Base-by-base conservation (phyloP, 257 asterid genomes). In the Gentiana dahurica region DNA sequence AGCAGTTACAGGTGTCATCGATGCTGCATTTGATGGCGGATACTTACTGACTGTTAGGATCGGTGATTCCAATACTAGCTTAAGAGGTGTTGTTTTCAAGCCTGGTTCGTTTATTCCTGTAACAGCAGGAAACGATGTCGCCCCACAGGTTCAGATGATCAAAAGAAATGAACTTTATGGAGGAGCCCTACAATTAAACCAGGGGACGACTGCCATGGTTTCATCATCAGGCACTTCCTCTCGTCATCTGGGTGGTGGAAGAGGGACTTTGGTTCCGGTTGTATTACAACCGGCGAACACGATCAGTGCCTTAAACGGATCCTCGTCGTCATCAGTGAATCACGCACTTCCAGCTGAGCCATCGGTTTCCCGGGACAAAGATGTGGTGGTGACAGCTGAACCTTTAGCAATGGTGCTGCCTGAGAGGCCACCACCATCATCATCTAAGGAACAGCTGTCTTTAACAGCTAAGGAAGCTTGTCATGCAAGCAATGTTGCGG, bases 1-100 rank as follows among this genome's bases (percentile, higher is more conserved):
- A 75, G 53, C 85, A 32, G 95, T 91, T 45, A 80, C 77, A n/a
- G 98, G 95, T 59, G 82, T 91, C 12, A 73, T 91, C 43, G 95
- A 91, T 73, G 84, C 97, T 54, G 65, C 95, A 10, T 85, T 91
- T 66, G 94, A 85, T 66, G 93, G 89, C 7, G 98, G 98, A 39
- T 91, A 78, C 71, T 65, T 91, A 67, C 83, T 91, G 2, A 63
- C 73, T 64, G 90, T 91, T 54, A 78, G 79, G 66, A 80, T 91
- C 34, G 97, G 95, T 24, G 75, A 80, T 73, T 79, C 92, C 34
- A 68, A 67, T 34, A 73, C 77, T 34, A 83, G 39, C 65, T 65
- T 87, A 63, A 78, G 93, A 68, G 97, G 98, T 3, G 70, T 87
- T 4, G 94, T 91, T 65, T 85, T 91, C 67, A 88, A 87, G 72